These are phyloP conservation scores for Buxus sempervirens DNA, from an alignment of 164 flowering plant genomes.

Conservation along the genomic window DNA sequence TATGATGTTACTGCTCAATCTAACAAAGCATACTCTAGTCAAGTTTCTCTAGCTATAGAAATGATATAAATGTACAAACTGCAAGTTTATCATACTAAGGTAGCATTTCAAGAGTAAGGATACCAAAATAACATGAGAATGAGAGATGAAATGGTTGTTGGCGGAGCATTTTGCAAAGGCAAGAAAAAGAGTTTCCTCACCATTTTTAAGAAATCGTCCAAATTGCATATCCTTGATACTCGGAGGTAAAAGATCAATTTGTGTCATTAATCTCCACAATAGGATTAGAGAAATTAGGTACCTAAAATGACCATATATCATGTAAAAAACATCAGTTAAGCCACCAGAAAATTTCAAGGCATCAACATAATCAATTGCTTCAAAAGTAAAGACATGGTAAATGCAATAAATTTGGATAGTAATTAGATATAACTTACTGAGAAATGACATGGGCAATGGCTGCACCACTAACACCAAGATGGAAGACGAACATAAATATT, in stretches of 20 bases:
- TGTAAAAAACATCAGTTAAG: neutral
- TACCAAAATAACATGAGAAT: neutral
- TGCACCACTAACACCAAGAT: conserved; percentile 82
- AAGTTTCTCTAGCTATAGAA: neutral
- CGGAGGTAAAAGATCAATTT: conserved; percentile 73
- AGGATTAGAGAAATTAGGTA: conserved; percentile 68
- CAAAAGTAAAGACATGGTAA: neutral
- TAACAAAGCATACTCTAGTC: neutral
- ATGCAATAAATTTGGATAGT: neutral
- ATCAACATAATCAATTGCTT: neutral
- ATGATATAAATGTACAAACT: neutral
- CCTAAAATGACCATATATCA: conserved; percentile 33
- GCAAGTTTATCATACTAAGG: neutral
- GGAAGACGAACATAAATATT: conserved; percentile 60
- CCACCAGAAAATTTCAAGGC: neutral
- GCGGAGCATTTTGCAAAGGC: neutral
- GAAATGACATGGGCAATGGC: conserved; percentile 96
- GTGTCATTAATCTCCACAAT: conserved; percentile 46
- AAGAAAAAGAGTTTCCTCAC: conserved; percentile 28
- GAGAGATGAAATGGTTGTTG: neutral
- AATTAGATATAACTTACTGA: conserved; percentile 57
- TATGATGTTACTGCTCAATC: neutral
- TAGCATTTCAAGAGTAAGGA: neutral
- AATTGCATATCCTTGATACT: conserved; percentile 61
- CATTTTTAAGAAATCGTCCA: conserved; percentile 74